Evolutionary conservation across 257 asterid genomes (phyloP), one percentile per base, ranked within the genome.

Genomic region (Jacaranda mimosifolia): DNA sequence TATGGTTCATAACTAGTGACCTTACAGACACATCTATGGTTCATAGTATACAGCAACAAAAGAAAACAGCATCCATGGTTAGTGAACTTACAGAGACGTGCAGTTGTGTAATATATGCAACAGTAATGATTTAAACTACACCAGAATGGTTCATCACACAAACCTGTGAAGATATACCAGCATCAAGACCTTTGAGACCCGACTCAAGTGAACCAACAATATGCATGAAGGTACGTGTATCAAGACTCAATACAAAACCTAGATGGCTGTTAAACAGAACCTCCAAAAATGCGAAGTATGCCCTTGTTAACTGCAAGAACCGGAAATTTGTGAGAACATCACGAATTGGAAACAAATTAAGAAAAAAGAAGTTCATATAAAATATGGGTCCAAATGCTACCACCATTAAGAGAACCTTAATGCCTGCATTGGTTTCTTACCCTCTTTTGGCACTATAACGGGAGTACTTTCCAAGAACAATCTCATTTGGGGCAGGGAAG

Each of bases 161-260:
- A 70, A 93, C 99, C 99, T 95, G 98, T 15, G 99, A 87, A 75
- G 96, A 91, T 79, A 95, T 90, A 78, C 91, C 85, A 81, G 89
- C 81, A 82, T 95, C 98, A 13, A 93, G 93, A 82, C 97, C 97
- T 85, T 89, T 95, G 77, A 95, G 94, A 77, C 99, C 99, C 17
- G 97, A 93, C 81, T 91, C 97, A 48, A 95, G 98, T 9, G 99
- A 95, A 52, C 99, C 93, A 79, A 87, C 93, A 77, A 95, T 89
- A 82, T 93, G 96, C 89, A 83, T 84, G 87, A 95, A 95, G 76
- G 97, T 89, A 77, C 42, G 94, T 49, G 96, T 80, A 81, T 90
- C 97, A 77, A 95, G 94, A 75, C 89, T 90, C 86, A 89, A 82
- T 63, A 90, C 86, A 76, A 91, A 90, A 72, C 73, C 81, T 53